phyloP scores from a whole-genome alignment of 2,329 filamentous ascomycete genomes.

The Cordyceps cicadae region DNA sequence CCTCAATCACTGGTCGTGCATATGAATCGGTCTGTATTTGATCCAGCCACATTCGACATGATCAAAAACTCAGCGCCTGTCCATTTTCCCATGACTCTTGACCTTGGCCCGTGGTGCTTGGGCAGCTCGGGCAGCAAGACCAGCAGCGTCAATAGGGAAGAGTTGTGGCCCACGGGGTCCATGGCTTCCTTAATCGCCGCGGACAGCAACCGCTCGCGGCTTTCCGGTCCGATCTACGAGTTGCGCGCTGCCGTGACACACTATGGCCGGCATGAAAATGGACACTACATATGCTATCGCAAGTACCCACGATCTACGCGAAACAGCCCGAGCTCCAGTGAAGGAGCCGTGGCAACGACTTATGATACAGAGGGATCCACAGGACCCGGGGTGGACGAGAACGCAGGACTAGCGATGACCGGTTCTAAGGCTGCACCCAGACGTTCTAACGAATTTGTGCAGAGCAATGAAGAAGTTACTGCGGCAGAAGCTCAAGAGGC shows the following conservation, averaged over 20 bases:
- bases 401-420: not conserved
- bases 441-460: not conserved
- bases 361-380: not conserved
- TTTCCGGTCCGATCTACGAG: slow-evolving; percentile 59
- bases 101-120: slow-evolving; percentile 79
- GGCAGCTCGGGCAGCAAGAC: slow-evolving; percentile 38
- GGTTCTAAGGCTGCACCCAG: not conserved
- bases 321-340: not conserved
- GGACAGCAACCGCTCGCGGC: slow-evolving; percentile 38
- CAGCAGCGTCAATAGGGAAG: slow-evolving; percentile 28
- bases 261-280: slow-evolving; percentile 84
- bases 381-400: not conserved
- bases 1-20: slow-evolving; percentile 78
- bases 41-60: slow-evolving; percentile 69
- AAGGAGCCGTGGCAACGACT: not conserved
- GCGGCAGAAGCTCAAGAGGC: not conserved
- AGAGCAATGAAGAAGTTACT: not conserved
- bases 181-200: slow-evolving; percentile 65
- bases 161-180: slow-evolving; percentile 65
- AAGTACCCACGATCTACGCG: slow-evolving; percentile 45
- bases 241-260: slow-evolving; percentile 81
- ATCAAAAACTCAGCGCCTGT: slow-evolving; percentile 79
- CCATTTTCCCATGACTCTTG: slow-evolving; percentile 63
- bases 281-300: slow-evolving; percentile 89
- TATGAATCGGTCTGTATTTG: slow-evolving; percentile 85